Base-by-base conservation (phyloP, 306 rosid species). In the Arachis hypogaea region DNA sequence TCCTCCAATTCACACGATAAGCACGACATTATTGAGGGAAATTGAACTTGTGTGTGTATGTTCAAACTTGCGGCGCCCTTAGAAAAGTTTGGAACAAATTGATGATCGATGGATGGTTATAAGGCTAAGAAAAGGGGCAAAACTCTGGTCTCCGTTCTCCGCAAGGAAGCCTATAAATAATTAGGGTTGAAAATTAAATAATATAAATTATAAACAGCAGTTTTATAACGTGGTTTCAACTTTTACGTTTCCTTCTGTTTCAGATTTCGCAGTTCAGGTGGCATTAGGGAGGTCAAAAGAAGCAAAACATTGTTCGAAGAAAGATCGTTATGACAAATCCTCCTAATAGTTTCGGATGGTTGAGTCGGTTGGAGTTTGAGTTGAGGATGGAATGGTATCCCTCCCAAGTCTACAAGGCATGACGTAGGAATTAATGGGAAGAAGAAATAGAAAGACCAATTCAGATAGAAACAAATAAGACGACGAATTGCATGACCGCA, bases 51-150 rank as follows among this genome's bases (percentile, higher is more conserved):
- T 58, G 11, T 81, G 4, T 30, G 14, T 42, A 22, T 22, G 50
- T 69, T 71, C 76, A 75, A 70, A 79, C 72, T 33, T 64, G 60
- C 73, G 83, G 83, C 86, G 82, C 79, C 67, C 43, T 62, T 59
- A 36, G 59, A 36, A 64, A 74, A 14, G 7, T 8, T 7, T 50
- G 22, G 22, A 60, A 30, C 47, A 4, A 30, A 29, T 56, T 11
- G 36, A 2, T 55, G 4, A 29, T 56, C 36, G 36, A 2, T 55
- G 4, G 38, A 33, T 33, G 28, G 28, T 33, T 33, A 33, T 7
- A 55, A 46, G 51, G 59, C 33, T 18, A 4, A 56, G 36, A 56
- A 56, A 6, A 18, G 59, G 33, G 33, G 2, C 8, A 5, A 72
- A 18, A 7, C 5, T 50, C 38, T 38, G 50, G 59, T 12, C 5